These are phyloP conservation scores for Cucurbita ficifolia DNA, from an alignment of 306 rosid species.

Conservation along the genomic window DNA sequence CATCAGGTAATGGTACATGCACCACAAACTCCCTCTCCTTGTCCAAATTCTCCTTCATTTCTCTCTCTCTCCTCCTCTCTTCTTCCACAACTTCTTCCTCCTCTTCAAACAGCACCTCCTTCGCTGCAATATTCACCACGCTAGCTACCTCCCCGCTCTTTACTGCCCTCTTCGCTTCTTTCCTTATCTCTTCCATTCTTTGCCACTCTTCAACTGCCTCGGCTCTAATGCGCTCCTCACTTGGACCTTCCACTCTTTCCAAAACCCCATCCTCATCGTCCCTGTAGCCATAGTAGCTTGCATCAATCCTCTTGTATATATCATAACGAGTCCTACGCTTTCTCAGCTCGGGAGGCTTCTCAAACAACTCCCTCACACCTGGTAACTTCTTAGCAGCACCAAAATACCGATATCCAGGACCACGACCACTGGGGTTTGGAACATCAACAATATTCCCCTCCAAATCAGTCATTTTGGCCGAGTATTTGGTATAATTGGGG, in stretches of 20 bases:
- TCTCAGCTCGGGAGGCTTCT: conserved; percentile 78
- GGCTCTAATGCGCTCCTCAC: conserved; percentile 43
- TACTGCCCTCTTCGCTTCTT: conserved; percentile 72
- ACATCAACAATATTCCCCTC: conserved; percentile 92
- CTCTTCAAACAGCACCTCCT: conserved; percentile 52
- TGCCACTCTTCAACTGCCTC: conserved; percentile 69
- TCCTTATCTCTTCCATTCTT: conserved; percentile 56
- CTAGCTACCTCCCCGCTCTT: conserved; percentile 65
- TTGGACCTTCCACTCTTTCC: conserved; percentile 47
- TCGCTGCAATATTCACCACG: conserved; percentile 26
- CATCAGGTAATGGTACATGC: conserved; percentile 83
- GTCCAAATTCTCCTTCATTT: conserved; percentile 26
- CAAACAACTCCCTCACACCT: conserved; percentile 68
- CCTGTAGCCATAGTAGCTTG: conserved; percentile 76
- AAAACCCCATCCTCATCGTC: conserved; percentile 87
- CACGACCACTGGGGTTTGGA: conserved; percentile 87
- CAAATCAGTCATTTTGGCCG: conserved; percentile 84
- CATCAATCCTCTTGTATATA: conserved; percentile 70
- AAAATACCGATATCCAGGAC: conserved; percentile 76
- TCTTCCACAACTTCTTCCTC: conserved; percentile 85
- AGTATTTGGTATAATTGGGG: conserved; percentile 41
- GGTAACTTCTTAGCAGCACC: conserved; percentile 91
- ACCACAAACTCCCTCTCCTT: conserved; percentile 62
- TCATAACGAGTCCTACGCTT: conserved; percentile 76
- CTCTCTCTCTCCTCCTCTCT: conserved; percentile 37